Evolutionary conservation across 768 basidiomycete genomes (phyloP).

Genomic region (Suillus placidus): DNA sequence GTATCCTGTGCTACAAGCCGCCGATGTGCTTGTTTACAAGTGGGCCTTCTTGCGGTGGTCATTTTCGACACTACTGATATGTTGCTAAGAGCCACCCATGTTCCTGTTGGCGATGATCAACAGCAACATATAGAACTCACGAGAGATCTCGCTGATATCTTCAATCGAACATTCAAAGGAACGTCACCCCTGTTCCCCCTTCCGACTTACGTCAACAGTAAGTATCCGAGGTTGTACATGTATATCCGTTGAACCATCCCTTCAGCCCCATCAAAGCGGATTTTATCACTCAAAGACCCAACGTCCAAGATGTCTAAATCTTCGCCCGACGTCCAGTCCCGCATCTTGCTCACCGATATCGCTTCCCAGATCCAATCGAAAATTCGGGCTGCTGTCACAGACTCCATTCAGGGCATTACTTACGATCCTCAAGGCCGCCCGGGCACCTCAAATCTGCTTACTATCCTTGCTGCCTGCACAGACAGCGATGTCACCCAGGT

Average conservation of each 20-base stretch:
- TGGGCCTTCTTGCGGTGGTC: conserved; percentile 34
- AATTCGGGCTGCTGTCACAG: conserved; percentile 82
- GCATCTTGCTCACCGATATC: conserved; percentile 85
- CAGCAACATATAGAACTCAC: conserved; percentile 90
- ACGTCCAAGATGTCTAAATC: conserved; percentile 96
- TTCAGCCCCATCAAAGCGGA: conserved; percentile 75
- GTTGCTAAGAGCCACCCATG: conserved; percentile 73
- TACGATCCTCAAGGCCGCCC: conserved; percentile 83
- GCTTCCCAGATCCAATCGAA: conserved; percentile 63
- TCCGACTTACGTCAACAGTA: conserved; percentile 76
- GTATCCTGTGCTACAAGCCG: conserved; percentile 92
- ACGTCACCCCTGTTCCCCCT: conserved; percentile 63
- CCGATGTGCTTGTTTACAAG: conserved; percentile 89
- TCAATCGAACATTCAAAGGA: conserved; percentile 69
- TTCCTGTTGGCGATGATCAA: conserved; percentile 97
- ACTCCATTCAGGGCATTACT: conserved; percentile 72
- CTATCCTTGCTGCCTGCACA: conserved; percentile 77
- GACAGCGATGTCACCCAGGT: conserved; percentile 47
- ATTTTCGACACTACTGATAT: not conserved
- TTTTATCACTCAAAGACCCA: conserved; percentile 87
- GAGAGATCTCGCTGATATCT: conserved; percentile 79
- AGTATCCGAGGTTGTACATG: conserved; percentile 24
- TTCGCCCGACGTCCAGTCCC: conserved; percentile 71
- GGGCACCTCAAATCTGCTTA: conserved; percentile 80
- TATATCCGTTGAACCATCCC: not conserved